Conservation (phyloP, 176 grass and related monocot genomes). For the Zea luxurians region DNA sequence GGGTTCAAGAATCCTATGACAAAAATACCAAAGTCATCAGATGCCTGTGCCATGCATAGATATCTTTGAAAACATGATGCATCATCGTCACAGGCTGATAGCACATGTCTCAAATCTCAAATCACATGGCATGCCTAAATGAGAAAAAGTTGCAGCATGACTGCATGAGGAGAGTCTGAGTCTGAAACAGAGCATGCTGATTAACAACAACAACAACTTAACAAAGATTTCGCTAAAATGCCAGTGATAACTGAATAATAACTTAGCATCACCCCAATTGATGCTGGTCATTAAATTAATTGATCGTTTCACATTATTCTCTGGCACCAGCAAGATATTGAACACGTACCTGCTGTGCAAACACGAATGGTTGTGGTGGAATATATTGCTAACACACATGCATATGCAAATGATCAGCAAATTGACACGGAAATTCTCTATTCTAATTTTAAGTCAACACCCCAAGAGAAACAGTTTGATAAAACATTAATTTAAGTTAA, state of each 20-base stretch:
- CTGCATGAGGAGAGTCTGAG: not conserved
- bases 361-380: not conserved
- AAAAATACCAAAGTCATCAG: slow-evolving; percentile 16
- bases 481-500: slow-evolving; percentile 11
- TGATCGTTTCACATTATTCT: slow-evolving; percentile 22
- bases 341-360: not conserved
- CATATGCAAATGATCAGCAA: not conserved
- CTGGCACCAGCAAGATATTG: slow-evolving; percentile 1
- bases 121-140: not conserved
- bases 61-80: not conserved
- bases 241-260: not conserved
- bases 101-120: not conserved
- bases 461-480: not conserved
- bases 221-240: not conserved
- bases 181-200: not conserved
- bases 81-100: not conserved
- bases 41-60: not conserved
- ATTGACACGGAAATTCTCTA: not conserved
- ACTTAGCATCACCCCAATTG: not conserved
- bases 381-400: not conserved
- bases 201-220: not conserved
- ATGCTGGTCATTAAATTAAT: not conserved
- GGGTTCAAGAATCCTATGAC: not conserved
- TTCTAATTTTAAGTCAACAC: not conserved
- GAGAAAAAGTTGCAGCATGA: not conserved